Evolutionary conservation across 2,329 filamentous ascomycete species (phyloP).

Genomic region (Pseudocercospora crystallina): DNA sequence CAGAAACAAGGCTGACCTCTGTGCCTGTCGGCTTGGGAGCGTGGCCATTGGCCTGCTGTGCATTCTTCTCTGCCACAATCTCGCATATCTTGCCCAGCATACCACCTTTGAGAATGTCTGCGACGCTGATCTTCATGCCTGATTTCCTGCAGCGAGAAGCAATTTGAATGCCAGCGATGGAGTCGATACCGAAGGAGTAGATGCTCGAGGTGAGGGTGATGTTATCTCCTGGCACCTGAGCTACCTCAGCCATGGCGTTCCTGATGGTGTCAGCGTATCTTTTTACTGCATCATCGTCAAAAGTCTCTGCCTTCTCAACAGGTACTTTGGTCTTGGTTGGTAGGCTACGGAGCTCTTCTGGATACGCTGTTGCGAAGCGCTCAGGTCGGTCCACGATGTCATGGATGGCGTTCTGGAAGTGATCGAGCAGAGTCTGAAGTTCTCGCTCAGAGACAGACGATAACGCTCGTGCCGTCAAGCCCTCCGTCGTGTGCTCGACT

Average conservation of each 20-base stretch:
- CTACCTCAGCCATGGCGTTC: constrained; percentile 17
- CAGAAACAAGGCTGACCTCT: constrained; percentile 2
- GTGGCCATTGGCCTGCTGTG: not conserved
- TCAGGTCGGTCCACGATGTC: constrained; percentile 13
- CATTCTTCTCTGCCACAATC: constrained; percentile 7
- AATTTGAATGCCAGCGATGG: constrained; percentile 18
- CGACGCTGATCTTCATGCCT: constrained; percentile 12
- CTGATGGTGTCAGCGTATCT: constrained; percentile 9
- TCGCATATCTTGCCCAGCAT: constrained; percentile 14
- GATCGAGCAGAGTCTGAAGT: constrained; percentile 9
- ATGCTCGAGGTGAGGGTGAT: constrained; percentile 14
- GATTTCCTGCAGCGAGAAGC: constrained; percentile 15
- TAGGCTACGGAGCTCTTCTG: constrained; percentile 10
- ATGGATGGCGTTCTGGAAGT: constrained; percentile 9
- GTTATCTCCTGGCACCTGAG: constrained; percentile 11
- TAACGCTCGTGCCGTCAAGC: constrained; percentile 10
- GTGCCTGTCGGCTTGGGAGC: not conserved
- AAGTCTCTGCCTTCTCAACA: not conserved
- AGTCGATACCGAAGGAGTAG: constrained; percentile 19
- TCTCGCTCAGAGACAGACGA: constrained; percentile 7
- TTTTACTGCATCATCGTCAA: constrained; percentile 7
- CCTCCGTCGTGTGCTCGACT: constrained; percentile 13
- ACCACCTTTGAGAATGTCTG: constrained; percentile 17
- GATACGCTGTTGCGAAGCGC: constrained; percentile 13
- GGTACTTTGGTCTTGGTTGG: constrained; percentile 2